Evolutionary conservation across 1,284 basidiomycete genomes (phyloP), one percentile per base, ranked within the genome.

Genomic region (Xerocomus nothofagi): DNA sequence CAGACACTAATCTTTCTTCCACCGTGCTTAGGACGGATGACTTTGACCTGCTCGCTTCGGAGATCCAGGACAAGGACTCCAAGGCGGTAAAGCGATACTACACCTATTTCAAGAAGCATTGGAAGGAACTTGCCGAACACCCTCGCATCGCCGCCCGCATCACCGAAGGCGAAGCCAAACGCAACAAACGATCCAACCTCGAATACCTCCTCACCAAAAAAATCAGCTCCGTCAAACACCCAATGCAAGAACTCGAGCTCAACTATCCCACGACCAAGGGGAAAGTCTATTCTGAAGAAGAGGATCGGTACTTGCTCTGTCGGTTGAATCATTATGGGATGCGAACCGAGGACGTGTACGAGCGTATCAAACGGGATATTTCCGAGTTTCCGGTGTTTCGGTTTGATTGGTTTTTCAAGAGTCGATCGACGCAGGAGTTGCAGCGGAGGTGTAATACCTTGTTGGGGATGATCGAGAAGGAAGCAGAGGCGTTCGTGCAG

Each of bases 321-420:
- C 84, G 94, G 27, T 73, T 99, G 53, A 86, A 88, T 65, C 84
- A 97, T 72, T 96, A 99, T 66, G 95, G 95, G 12, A 86, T 99
- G 74, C 85, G 87, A 47, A 77, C 84, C 26, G 95, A 98, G 49
- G 94, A 98, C 62, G 89, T 93, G 32, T 98, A 94, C 66, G 96
- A 99, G 64, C 75, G 86, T 44, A 98, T 99, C 74, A 98, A 98
- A 79, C 85, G 88, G 71, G 96, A 99, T 71, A 93, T 99, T 52
- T 88, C 87, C 33, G 92, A 95, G 69, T 96, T 93, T 72, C 93
- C 93, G 0, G 88, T 94, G n/a, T 99, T 99, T 75, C 77, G 93
- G 45, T 97, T 98, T 61, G 94, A 98, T 67, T 98, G 95, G 95
- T 99, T 98, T 76, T 93, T 99, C 79, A 98, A 98, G 77, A 92